Conservation (phyloP, 2,329 filamentous ascomycete genomes). For the Leptographium lundbergii region DNA sequence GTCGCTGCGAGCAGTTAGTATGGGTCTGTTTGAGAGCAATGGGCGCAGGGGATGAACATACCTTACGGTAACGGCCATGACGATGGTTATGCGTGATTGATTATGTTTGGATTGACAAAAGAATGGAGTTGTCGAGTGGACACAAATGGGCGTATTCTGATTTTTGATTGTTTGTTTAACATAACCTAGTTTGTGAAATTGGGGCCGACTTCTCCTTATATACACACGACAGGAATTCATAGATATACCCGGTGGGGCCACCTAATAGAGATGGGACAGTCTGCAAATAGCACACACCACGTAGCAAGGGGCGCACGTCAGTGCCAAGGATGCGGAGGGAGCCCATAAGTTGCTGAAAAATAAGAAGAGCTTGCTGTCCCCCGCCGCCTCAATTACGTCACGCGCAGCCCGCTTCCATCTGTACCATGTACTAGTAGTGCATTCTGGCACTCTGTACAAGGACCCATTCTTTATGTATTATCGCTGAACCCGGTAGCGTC, state of each 20-base stretch:
- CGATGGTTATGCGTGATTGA: conserved; percentile 15
- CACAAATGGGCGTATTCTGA: not conserved
- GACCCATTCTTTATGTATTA: not conserved
- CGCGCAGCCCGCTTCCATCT: not conserved
- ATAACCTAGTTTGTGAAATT: not conserved
- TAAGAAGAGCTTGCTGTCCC: not conserved
- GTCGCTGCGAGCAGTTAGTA: conserved; percentile 22
- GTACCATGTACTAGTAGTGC: not conserved
- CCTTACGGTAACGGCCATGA: conserved; percentile 48
- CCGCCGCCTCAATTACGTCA: not conserved
- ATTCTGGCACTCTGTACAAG: not conserved
- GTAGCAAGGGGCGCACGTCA: not conserved
- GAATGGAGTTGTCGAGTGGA: not conserved
- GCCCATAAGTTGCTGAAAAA: not conserved
- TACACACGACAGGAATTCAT: not conserved
- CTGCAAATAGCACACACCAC: not conserved
- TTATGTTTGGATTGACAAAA: not conserved
- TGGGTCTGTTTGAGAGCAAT: not conserved
- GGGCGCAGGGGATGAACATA: conserved; percentile 13
- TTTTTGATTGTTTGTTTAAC: not conserved
- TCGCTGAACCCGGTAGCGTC: not conserved
- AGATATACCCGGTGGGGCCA: not conserved
- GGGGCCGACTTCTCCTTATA: not conserved
- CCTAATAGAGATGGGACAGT: not conserved
- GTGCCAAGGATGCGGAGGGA: not conserved